Percentiles rank a stretch among this genome's conserved stretches.
These are phyloP conservation scores for Cymbidium sinense DNA, from an alignment of 106 monocot species.

Conservation along the genomic window DNA sequence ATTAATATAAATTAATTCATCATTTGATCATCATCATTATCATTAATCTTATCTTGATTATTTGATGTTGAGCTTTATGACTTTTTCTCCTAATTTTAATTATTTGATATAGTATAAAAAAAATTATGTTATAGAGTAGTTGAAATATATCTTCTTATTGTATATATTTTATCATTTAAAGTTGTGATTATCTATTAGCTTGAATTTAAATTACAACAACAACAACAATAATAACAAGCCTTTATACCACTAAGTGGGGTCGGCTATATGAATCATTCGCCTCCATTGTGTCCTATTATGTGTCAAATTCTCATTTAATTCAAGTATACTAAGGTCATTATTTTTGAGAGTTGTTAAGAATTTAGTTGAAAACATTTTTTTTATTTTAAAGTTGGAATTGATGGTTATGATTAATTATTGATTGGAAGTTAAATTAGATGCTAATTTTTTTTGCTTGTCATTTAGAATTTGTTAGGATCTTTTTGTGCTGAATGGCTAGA, in stretches of 20 bases:
- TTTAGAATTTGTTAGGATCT: not conserved
- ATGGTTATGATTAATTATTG: not conserved
- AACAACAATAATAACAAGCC: no score
- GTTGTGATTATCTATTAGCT: not conserved
- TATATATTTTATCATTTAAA: constrained; percentile 1
- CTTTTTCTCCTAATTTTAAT: no score
- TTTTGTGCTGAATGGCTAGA: not conserved
- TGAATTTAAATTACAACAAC: not conserved
- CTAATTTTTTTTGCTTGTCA: not conserved
- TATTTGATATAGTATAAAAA: not conserved
- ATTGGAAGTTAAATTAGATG: not conserved
- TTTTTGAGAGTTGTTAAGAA: not conserved
- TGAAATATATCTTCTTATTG: not conserved
- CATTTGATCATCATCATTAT: no score
- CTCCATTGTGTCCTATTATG: no score
- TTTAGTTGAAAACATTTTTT: not conserved
- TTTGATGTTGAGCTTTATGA: no score
- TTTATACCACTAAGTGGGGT: no score
- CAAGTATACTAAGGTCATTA: no score
- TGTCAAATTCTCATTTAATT: no score
- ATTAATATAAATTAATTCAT: no score
- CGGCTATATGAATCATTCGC: no score
- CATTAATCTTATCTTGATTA: no score
- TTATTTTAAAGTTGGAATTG: not conserved
- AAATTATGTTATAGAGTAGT: not conserved